Evolutionary conservation across 768 basidiomycete species (phyloP).

Genomic region (Tricholoma furcatifolium): DNA sequence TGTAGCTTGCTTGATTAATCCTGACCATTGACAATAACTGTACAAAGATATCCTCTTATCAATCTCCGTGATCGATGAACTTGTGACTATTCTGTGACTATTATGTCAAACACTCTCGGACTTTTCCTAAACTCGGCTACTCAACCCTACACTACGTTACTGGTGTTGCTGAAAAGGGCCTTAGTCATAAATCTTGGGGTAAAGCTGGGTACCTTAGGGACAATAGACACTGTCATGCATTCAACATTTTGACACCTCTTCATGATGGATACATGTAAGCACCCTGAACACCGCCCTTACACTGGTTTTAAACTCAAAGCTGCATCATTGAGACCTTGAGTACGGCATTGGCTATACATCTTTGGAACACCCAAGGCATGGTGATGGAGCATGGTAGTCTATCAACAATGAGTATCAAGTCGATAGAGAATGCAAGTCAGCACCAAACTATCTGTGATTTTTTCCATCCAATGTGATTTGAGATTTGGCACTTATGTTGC

Average conservation of each 20-base stretch:
- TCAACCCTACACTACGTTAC: no score
- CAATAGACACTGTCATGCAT: no score
- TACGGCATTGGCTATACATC: constrained; percentile 4
- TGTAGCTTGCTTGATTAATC: no score
- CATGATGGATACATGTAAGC: constrained; percentile 5
- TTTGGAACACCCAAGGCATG: not conserved
- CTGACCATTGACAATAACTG: no score
- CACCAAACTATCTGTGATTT: constrained; percentile 8
- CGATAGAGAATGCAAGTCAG: not conserved
- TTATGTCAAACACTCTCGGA: no score
- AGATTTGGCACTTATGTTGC: not conserved
- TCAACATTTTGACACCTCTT: not conserved
- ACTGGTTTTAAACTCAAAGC: not conserved
- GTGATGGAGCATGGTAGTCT: not conserved
- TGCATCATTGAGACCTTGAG: not conserved
- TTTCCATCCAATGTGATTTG: not conserved
- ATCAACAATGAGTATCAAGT: not conserved
- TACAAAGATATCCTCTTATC: no score
- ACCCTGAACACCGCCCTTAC: not conserved
- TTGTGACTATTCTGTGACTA: no score
- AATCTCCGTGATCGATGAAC: no score
- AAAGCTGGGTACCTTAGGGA: no score
- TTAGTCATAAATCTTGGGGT: no score
- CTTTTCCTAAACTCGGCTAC: no score
- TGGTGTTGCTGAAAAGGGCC: no score